Evolutionary conservation across 371 early-diverging fungal genomes (phyloP).

Genomic region (Mortierella sp.): DNA sequence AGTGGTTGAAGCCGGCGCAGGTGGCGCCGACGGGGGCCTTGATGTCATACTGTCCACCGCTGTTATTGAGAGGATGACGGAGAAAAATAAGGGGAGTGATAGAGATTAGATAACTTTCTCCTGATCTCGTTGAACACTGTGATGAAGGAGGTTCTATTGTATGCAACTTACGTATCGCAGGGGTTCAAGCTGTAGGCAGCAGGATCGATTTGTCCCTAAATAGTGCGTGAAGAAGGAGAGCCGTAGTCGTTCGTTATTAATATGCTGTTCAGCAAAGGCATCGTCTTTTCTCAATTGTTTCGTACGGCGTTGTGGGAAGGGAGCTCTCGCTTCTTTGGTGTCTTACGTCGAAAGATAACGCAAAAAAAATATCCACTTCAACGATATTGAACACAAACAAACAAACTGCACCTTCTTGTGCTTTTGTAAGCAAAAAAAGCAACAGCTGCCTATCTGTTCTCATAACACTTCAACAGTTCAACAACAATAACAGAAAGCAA

Average conservation of each 20-base stretch:
- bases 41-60: conserved; percentile 31
- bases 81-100: not conserved
- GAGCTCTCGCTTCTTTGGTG: not conserved
- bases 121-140: not conserved
- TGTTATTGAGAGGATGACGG: not conserved
- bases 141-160: not conserved
- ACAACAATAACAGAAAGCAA: too few relatives aligned
- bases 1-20: conserved; percentile 61
- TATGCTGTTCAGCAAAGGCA: not conserved
- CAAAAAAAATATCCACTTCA: not conserved
- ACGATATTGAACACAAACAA: not conserved
- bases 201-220: conserved; percentile 66
- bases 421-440: not conserved
- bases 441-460: too few relatives aligned
- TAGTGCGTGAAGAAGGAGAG: not conserved
- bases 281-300: not conserved
- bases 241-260: not conserved
- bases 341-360: not conserved
- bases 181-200: conserved; percentile 61
- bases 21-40: conserved; percentile 57
- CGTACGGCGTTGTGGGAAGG: not conserved
- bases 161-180: conserved; percentile 63
- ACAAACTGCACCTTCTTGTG: not conserved
- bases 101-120: not conserved
- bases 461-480: too few relatives aligned